These are phyloP conservation scores for Ananas comosus DNA, from an alignment of 176 grass and related monocot species.

Conservation along the genomic window DNA sequence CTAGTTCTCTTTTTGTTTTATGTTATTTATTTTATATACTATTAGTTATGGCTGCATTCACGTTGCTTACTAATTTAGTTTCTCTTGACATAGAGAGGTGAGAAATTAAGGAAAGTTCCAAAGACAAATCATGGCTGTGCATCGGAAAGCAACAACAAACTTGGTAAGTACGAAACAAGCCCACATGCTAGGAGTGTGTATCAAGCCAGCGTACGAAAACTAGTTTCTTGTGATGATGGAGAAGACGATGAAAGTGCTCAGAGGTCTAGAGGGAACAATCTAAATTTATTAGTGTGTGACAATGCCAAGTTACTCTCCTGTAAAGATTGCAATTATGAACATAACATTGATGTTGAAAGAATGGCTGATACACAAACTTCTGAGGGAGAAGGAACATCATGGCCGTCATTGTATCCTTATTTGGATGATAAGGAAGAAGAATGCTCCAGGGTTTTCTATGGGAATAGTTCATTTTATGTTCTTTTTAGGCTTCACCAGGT, in stretches of 20 bases:
- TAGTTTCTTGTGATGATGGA: neutral
- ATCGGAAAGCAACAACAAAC: neutral
- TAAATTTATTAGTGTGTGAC: neutral
- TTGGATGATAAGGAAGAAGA: slow-evolving; percentile 1
- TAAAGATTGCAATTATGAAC: neutral
- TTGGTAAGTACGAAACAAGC: neutral
- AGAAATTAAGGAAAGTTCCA: neutral
- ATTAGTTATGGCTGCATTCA: neutral
- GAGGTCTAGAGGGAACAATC: neutral
- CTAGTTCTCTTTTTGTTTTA: neutral
- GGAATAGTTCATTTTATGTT: slow-evolving; percentile 2
- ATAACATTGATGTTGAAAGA: slow-evolving; percentile 5
- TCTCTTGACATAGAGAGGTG: neutral
- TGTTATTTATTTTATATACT: neutral
- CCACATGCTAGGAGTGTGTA: neutral
- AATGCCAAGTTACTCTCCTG: neutral
- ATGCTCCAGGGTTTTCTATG: neutral
- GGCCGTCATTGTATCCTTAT: slow-evolving; percentile 16
- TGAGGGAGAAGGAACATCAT: slow-evolving; percentile 10
- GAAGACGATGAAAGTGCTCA: neutral
- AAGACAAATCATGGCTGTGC: neutral
- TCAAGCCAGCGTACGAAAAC: neutral
- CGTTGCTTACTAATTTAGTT: neutral
- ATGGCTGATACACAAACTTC: neutral
- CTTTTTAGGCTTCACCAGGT: slow-evolving; percentile 35